phyloP scores from a whole-genome alignment of 305 asterid genomes.

The Lippia alba region DNA sequence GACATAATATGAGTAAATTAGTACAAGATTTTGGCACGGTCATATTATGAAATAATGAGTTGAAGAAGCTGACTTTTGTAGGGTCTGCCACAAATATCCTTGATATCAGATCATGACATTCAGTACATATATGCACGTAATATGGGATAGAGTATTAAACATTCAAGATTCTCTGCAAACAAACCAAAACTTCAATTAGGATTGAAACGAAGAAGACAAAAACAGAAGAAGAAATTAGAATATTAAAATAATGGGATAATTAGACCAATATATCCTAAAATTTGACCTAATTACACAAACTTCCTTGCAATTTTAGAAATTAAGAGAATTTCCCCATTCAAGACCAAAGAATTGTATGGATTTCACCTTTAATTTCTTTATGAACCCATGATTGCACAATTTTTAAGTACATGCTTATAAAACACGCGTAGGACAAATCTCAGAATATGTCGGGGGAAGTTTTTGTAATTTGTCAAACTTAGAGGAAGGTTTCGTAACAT shows the following conservation, averaged over 20 bases:
- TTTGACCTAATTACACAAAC: background rate
- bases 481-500: too few species aligned
- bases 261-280: background rate
- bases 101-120: conserved; percentile 71
- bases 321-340: too few species aligned
- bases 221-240: background rate
- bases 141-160: conserved; percentile 95
- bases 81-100: conserved; percentile 96
- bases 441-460: too few species aligned
- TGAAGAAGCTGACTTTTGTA: conserved; percentile 57
- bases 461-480: too few species aligned
- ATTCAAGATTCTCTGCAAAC: conserved; percentile 73
- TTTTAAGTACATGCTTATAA: conserved; percentile 69
- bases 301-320: too few species aligned
- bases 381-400: conserved; percentile 57
- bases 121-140: conserved; percentile 84
- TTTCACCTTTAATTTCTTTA: too few species aligned
- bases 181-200: conserved; percentile 28
- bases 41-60: background rate
- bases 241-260: too few species aligned
- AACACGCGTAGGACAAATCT: conserved; percentile 53
- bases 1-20: background rate
- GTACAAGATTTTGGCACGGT: background rate
- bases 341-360: too few species aligned
- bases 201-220: background rate